A percentile compares a stretch with the other conserved stretches of the same genome.
These are phyloP conservation scores for Cryptosporidium meleagridis DNA, from an alignment of 169 alveolate species.

Conservation along the genomic window DNA sequence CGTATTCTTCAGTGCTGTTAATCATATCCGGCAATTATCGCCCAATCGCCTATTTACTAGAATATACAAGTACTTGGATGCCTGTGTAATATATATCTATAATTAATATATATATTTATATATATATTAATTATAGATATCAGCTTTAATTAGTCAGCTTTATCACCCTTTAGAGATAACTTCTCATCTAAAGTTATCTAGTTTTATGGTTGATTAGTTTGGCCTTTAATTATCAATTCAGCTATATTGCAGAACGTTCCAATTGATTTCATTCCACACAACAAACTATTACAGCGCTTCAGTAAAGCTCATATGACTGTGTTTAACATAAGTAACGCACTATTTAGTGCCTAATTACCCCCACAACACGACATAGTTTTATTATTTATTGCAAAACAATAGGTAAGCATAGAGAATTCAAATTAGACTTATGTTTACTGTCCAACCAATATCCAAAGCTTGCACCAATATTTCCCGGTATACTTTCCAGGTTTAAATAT, in stretches of 20 bases:
- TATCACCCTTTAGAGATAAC: slow-evolving; percentile 13
- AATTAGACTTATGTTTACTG: neutral
- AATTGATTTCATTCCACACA: slow-evolving; percentile 59
- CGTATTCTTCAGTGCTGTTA: slow-evolving; percentile 13
- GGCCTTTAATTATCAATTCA: neutral
- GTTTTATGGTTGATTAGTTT: neutral
- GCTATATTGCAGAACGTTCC: neutral
- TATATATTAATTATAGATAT: neutral
- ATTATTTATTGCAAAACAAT: slow-evolving; percentile 1
- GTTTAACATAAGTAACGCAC: slow-evolving; percentile 45
- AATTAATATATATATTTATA: neutral
- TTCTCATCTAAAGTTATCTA: slow-evolving; percentile 16
- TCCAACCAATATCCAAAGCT: slow-evolving; percentile 9
- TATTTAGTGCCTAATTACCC: slow-evolving; percentile 31
- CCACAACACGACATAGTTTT: slow-evolving; percentile 73
- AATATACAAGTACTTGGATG: neutral
- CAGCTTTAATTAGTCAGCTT: slow-evolving; percentile 37
- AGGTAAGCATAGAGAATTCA: neutral
- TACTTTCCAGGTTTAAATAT: neutral
- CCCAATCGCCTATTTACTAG: neutral
- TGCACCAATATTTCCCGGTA: slow-evolving; percentile 15
- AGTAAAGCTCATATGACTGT: slow-evolving; percentile 73
- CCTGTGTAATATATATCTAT: neutral
- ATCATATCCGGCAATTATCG: slow-evolving; percentile 6
- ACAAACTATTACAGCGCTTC: slow-evolving; percentile 19